These are phyloP conservation scores for Chondrus crispus DNA, from an alignment of 23 red algal genomes.

Conservation along the genomic window DNA sequence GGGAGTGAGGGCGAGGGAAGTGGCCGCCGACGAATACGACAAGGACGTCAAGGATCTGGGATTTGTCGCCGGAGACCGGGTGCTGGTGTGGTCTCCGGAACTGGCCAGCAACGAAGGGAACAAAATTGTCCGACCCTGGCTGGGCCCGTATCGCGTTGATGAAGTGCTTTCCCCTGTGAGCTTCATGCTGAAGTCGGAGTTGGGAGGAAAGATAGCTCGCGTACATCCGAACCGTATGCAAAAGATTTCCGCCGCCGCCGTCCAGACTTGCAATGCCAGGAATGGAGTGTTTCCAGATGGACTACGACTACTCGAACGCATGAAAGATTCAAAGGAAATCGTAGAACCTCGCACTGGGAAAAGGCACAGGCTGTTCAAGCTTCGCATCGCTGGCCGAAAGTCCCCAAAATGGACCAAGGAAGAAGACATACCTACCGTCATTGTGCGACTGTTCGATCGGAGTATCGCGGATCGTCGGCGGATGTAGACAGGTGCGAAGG, in stretches of 20 bases:
- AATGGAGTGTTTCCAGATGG: slow-evolving; percentile 6
- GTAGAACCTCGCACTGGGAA: too few species aligned
- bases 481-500: too few species aligned
- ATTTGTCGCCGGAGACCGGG: background rate
- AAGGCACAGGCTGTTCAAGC: too few species aligned
- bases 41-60: background rate
- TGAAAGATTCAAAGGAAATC: too few species aligned
- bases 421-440: background rate
- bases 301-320: background rate
- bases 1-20: background rate
- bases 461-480: background rate
- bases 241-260: background rate
- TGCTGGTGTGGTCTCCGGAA: background rate
- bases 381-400: background rate
- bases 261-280: background rate
- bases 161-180: background rate
- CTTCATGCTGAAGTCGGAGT: background rate
- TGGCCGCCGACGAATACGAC: background rate
- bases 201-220: background rate
- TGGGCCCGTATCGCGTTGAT: slow-evolving; percentile 1
- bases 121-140: background rate
- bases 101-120: background rate
- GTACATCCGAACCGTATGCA: background rate
- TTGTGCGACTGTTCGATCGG: background rate
- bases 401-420: background rate